These are phyloP conservation scores for Cylindrotheca fusiformis DNA, from an alignment of 108 stramenopile genomes.

Conservation along the genomic window DNA sequence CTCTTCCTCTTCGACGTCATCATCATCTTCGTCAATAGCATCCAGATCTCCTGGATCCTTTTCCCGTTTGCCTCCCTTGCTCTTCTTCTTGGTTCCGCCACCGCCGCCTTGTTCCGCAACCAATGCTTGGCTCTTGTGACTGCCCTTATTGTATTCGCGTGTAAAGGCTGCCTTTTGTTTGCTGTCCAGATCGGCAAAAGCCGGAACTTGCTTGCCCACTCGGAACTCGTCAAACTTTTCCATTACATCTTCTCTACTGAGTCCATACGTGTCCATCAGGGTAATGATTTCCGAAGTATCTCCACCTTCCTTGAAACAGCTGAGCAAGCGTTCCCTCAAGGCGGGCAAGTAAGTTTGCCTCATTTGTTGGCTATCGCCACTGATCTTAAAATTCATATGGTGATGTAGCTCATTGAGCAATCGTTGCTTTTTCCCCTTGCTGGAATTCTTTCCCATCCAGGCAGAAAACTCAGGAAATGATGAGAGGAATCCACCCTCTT, in stretches of 20 bases:
- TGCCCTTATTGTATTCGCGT: slow-evolving; percentile 71
- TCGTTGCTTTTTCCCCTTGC: slow-evolving; percentile 75
- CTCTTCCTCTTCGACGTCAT: slow-evolving; percentile 41
- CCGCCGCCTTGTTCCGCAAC: slow-evolving; percentile 69
- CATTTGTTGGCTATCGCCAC: slow-evolving; percentile 57
- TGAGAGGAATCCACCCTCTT: slow-evolving; percentile 67
- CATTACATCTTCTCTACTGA: slow-evolving; percentile 91
- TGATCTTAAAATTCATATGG: slow-evolving; percentile 84
- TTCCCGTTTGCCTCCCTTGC: slow-evolving; percentile 24
- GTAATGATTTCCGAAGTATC: slow-evolving; percentile 60
- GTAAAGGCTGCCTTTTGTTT: slow-evolving; percentile 88
- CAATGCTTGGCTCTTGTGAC: slow-evolving; percentile 82
- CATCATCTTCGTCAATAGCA: slow-evolving; percentile 47
- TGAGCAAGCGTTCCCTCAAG: slow-evolving; percentile 58
- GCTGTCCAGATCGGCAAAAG: slow-evolving; percentile 74
- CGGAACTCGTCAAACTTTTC: slow-evolving; percentile 86
- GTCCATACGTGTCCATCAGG: slow-evolving; percentile 92
- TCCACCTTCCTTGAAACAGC: slow-evolving; percentile 37
- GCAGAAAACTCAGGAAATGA: slow-evolving; percentile 92
- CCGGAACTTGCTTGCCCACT: slow-evolving; percentile 40
- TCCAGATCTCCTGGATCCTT: slow-evolving; percentile 58
- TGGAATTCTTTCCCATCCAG: slow-evolving; percentile 96
- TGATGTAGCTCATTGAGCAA: slow-evolving; percentile 83
- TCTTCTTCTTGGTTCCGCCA: slow-evolving; percentile 36
- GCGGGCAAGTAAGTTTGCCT: slow-evolving; percentile 82